phyloP scores from a whole-genome alignment of 306 rosid species.

The Luffa acutangula region DNA sequence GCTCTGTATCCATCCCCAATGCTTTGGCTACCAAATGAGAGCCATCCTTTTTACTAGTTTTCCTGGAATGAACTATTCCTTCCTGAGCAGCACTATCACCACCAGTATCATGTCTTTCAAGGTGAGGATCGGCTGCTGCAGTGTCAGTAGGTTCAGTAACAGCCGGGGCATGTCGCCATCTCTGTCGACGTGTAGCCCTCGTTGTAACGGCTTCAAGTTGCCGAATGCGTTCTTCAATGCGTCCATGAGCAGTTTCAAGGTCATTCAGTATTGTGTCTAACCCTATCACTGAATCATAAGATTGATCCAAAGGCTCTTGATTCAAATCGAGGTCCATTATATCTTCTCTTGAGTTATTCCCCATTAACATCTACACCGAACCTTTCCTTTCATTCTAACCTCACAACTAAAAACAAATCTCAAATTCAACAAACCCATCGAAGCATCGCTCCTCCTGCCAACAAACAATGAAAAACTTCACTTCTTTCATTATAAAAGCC shows the following conservation, averaged over 20 bases:
- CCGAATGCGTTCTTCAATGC: conserved; percentile 49
- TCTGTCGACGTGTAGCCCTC: conserved; percentile 41
- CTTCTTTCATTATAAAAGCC: not conserved
- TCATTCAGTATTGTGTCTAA: conserved; percentile 42
- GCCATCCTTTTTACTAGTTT: conserved; percentile 16
- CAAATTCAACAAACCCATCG: not conserved
- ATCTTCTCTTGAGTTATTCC: conserved; percentile 19
- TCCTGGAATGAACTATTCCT: not conserved
- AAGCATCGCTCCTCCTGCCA: not conserved
- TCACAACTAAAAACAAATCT: not conserved
- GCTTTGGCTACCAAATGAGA: conserved; percentile 41
- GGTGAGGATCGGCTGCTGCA: conserved; percentile 9
- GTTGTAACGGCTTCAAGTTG: conserved; percentile 40
- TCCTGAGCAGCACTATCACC: conserved; percentile 14
- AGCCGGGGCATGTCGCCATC: conserved; percentile 17
- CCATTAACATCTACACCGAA: conserved; percentile 17
- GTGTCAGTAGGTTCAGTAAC: conserved; percentile 17
- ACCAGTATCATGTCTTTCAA: conserved; percentile 6
- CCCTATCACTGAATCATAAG: conserved; percentile 25
- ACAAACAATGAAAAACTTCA: not conserved
- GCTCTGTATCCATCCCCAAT: conserved; percentile 29
- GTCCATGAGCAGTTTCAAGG: conserved; percentile 42
- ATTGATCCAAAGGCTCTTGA: conserved; percentile 30
- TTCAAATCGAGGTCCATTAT: conserved; percentile 47
- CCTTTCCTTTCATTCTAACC: not conserved